Evolutionary conservation across 2,329 filamentous ascomycete species (phyloP), one percentile per base, ranked within the genome.

Genomic region (Ploettnerulaceae sp.): DNA sequence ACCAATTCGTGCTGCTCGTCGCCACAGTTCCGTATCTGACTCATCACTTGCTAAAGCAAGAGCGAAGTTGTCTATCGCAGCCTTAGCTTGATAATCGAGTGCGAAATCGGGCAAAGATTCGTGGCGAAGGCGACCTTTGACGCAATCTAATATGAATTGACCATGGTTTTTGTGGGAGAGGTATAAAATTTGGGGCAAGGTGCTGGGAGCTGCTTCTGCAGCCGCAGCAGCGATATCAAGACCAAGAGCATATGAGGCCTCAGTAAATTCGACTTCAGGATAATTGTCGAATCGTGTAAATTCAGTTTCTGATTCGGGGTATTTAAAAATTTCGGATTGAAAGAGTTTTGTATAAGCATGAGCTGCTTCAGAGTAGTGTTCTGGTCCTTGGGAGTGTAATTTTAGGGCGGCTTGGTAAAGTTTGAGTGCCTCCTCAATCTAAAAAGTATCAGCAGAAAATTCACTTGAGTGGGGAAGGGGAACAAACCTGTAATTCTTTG

Each of bases 121-220:
- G 4, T 70, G 64, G 36, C 68, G 57, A 14, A 75, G 54, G 33
- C 68, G 73, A 65, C 78, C 69, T 57, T 74, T 81, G 56, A 84
- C 78, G 48, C 69, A 71, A 63, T 98, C 91, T n/a, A 98, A 72
- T 48, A 84, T 72, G 62, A 95, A 96, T 61, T 97, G 88, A 32
- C 89, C 93, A 67, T 91, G 83, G 59, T 97, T 98, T 67, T 97
- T 98, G 72, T 94, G 89, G 1, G 91, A 86, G 6, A 98, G 76
- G 61, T 95, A 96, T 15, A 97, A 75, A 8, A 94, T 89, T 61
- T 96, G 90, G 0, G 88, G 84, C 7, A 97, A 71, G 38, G 84
- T 91, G 61, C 85, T 93, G 12, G 84, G 87, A 2, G 82, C 81
- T 21, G 80, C 83, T 54, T 94, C 89, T 38, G 79, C 78, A 39